Evolutionary conservation across 2,329 filamentous ascomycete species (phyloP), one percentile per base, ranked within the genome.

Genomic region (Chaetomiaceae sp.): DNA sequence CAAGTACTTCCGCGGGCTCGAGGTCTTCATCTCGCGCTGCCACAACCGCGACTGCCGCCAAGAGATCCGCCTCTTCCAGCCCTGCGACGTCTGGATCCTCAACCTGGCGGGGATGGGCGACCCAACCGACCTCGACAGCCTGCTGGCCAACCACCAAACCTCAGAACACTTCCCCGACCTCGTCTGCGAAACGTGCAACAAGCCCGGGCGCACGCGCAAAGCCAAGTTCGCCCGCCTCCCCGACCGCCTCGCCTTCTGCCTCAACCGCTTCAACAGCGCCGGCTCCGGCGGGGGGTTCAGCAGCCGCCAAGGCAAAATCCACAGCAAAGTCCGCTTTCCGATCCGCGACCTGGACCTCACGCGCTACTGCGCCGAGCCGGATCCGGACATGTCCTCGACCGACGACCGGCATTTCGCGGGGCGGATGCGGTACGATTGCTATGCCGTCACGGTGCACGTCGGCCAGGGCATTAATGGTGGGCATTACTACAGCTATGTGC

Each of bases 371-470:
- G 66, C 74, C 55, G 53, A 60, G 17, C 47, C 56, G 19, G 62
- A 61, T 53, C 53, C 54, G 53, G 57, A 61, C 50, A 53, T 56
- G 33, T 56, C 61, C 27, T 66, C 62, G 15, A 69, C 66, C 6
- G 61, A 69, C 55, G 73, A 75, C 53, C 68, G 63, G 9, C 71
- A 72, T 14, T 76, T 79, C 53, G 61, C 64, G 2, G 71, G 70
- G 1, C 85, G 88, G 0, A 90, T 88, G 65, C 73, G 76, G 5
- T 99, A 96, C 69, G 87, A 95, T 65, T 85, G 88, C 48, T 96
- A 95, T 66, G 92, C 85, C 2, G 87, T 96, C 6, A 82, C 95
- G 50, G 78, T 88, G 57, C 91, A 96, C 68, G 71, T 81, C 4
- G 91, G 91, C 20, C 72, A 73, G 1, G 83, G 78, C 1, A 75